Evolutionary conservation across 345 rosid genomes (phyloP).

Genomic region (Adansonia digitata): DNA sequence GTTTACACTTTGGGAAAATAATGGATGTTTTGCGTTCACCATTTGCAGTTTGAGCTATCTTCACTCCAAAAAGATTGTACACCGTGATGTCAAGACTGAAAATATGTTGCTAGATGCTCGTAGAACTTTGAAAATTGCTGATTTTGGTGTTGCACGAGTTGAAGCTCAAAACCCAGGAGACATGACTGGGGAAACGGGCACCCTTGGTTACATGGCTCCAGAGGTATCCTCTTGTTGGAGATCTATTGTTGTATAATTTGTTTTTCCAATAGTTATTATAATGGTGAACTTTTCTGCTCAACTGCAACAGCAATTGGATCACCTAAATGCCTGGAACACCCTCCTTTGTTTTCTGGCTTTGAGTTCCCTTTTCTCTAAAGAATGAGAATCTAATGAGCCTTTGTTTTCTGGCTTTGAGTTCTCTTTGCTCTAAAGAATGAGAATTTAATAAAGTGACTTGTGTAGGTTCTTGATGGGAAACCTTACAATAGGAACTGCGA

Average conservation of each 20-base stretch:
- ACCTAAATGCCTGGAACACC: background rate
- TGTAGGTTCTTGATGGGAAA: conserved; percentile 75
- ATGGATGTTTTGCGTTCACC: background rate
- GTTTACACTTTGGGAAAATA: background rate
- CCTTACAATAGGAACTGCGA: conserved; percentile 79
- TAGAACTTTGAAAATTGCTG: conserved; percentile 69
- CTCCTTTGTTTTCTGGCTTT: background rate
- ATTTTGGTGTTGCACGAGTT: conserved; percentile 82
- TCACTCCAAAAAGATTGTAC: conserved; percentile 70
- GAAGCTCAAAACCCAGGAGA: conserved; percentile 87
- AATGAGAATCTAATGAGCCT: conserved; percentile 11
- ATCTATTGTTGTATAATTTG: background rate
- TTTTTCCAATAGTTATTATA: background rate
- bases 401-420: too few relatives aligned
- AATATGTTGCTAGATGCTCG: conserved; percentile 64
- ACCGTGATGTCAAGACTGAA: conserved; percentile 77
- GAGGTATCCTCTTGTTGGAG: conserved; percentile 42
- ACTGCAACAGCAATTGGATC: background rate
- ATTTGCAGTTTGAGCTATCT: conserved; percentile 64
- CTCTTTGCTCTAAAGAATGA: background rate
- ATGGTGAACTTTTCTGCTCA: background rate
- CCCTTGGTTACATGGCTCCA: conserved; percentile 85
- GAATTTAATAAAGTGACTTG: conserved; percentile 8
- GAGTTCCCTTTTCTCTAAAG: background rate
- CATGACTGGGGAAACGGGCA: conserved; percentile 90